Evolutionary conservation across 805 yeast species (phyloP).

Genomic region (Ogataea paraovalis): DNA sequence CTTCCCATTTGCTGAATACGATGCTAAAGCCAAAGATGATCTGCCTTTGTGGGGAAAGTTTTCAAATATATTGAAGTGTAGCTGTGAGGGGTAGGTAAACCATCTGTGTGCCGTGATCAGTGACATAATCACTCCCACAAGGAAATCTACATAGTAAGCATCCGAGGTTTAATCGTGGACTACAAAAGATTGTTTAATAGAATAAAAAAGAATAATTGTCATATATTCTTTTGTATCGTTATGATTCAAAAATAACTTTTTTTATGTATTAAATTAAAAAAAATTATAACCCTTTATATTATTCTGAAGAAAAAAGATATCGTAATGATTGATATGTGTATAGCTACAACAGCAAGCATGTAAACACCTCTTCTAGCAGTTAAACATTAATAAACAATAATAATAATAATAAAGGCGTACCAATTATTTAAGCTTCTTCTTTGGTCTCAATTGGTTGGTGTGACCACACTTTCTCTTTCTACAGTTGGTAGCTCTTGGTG

Average conservation of each 20-base stretch:
- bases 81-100: too few relatives aligned
- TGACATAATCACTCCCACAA: background rate
- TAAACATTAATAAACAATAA: slow-evolving; percentile 5
- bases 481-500: slow-evolving; percentile 99
- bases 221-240: too few relatives aligned
- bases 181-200: too few relatives aligned
- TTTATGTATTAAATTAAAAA: background rate
- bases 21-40: background rate
- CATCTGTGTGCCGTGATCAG: too few relatives aligned
- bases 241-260: background rate
- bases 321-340: background rate
- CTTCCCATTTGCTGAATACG: background rate
- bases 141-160: too few relatives aligned
- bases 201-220: too few relatives aligned
- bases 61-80: too few relatives aligned
- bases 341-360: background rate
- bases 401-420: slow-evolving; percentile 31
- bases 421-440: slow-evolving; percentile 95
- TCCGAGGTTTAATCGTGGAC: too few relatives aligned
- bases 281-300: slow-evolving; percentile 11
- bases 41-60: background rate
- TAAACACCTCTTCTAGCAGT: background rate
- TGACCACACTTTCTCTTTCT: slow-evolving; percentile 99
- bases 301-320: slow-evolving; percentile 5
- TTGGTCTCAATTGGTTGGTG: slow-evolving; percentile 99